Evolutionary conservation across 768 basidiomycete species (phyloP), one percentile per base, ranked within the genome.

Genomic region (Suillus cothurnatus): DNA sequence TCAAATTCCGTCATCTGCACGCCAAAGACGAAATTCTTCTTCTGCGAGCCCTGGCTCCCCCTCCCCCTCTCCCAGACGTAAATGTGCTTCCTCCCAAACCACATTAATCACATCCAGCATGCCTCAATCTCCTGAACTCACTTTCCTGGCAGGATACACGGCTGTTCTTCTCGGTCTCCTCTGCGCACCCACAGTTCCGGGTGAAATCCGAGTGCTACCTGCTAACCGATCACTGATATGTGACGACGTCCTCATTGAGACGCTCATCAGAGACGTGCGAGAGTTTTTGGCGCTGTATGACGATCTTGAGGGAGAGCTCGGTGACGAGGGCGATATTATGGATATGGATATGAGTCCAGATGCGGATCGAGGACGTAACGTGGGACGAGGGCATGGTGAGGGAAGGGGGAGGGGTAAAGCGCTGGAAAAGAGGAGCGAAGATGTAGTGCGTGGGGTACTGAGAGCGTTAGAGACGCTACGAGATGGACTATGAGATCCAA

Each of bases 101-200:
- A 85, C 17, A 81, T 85, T 21, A 70, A 92, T 26, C 90, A 89
- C 71, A 67, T 72, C 4, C 78, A 81, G 43, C 80, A 84, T 60
- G 67, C 72, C 15, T 59, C 62, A 55, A 64, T 63, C 55, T 19
- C 72, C 79, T 6, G 83, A 86, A 67, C 73, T 77, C 41, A 80
- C 81, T 15, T 88, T 91, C 68, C 81, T 94, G 8, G 84, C 85
- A 19, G 90, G 90, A 1, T 92, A 93, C 71, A 83, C 92, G 5
- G 86, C 93, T 0, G 85, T 94, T 8, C 83, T 95, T 6, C 84
- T 95, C 57, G 92, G 84, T 11, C 71, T 87, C 6, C 38, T 59
- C 76, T 86, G 43, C 77, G 81, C 61, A 74, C 75, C 45, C 71
- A 76, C 45, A 73, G 74, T 31, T 50, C 72, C 9, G 57, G 64